Evolutionary conservation across 2,329 filamentous ascomycete species (phyloP), one percentile per base, ranked within the genome.

Genomic region (Ascochyta rabiei): DNA sequence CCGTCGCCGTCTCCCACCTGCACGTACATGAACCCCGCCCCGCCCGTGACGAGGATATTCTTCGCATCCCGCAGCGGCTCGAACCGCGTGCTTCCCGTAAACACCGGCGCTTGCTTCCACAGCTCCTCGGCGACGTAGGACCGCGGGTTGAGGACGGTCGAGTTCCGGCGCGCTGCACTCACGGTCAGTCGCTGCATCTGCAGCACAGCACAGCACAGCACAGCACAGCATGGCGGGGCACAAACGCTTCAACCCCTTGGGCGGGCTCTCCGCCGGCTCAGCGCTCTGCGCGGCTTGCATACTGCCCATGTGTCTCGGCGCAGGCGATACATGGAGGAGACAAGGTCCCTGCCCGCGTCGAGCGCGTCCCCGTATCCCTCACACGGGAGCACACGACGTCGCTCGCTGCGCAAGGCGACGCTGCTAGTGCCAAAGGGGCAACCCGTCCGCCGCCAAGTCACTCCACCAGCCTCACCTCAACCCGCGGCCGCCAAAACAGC

Each of bases 21-120:
- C 42, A 68, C 87, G 75, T 80, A 91, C 89, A 93, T 93, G 80
- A 95, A 95, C 64, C 90, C 90, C 59, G 89, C 90, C 48, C 90
- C 90, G 44, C 90, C 90, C 18, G 90, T 93, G 60, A 95, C 84
- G 82, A 93, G 87, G 66, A 93, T 92, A 69, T 91, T 93, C 75
- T 85, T 88, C 49, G 90, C 86, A 74, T 89, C 86, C 21, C 82
- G 78, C 5, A 87, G 79, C 38, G 89, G 86, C 67, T 87, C 84
- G 63, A 89, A 93, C 61, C 84, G 86, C 56, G 88, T 90, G 62
- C 81, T 86, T 31, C 89, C 89, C 10, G 74, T 86, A 49, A 92
- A 79, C 24, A 91, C 72, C 16, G 89, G 89, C 2, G 89, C 89
- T 43, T 87, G 82, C 66, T 86, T 86, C 88, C 89, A 92, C 56